phyloP scores from a whole-genome alignment of 805 yeast genomes.

The Candida ovalis region DNA sequence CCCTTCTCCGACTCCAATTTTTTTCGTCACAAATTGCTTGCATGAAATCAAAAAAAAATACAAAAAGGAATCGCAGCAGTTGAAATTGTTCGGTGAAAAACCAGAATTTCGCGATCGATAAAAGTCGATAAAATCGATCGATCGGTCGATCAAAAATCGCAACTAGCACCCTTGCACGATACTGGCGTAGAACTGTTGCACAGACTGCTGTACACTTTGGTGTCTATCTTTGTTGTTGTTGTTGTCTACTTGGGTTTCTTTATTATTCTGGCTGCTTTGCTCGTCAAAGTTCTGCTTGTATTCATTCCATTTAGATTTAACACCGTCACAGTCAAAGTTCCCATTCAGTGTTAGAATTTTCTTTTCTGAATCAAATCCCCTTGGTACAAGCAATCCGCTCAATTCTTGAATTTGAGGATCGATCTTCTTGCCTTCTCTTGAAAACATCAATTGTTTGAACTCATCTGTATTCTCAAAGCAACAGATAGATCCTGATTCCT shows the following conservation, averaged over 20 bases:
- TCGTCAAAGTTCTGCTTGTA: conserved; percentile 2
- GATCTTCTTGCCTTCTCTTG: not conserved
- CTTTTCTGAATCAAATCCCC: conserved; percentile 49
- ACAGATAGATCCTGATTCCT: not conserved
- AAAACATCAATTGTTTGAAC: not conserved
- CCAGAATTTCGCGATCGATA: too few relatives aligned
- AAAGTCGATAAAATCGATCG: too few relatives aligned
- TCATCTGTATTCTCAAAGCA: not conserved
- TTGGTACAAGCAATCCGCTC: conserved; percentile 35
- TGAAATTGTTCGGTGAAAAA: too few relatives aligned
- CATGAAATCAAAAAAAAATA: too few relatives aligned
- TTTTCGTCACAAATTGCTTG: too few relatives aligned
- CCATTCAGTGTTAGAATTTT: conserved; percentile 42
- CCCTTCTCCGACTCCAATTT: too few relatives aligned
- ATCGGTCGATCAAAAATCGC: not conserved
- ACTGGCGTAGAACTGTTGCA: not conserved
- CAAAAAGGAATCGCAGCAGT: too few relatives aligned
- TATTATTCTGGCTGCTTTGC: not conserved
- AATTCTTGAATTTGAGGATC: conserved; percentile 14
- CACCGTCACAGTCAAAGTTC: conserved; percentile 21
- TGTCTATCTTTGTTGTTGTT: not conserved
- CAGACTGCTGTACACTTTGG: not conserved
- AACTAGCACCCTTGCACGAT: not conserved
- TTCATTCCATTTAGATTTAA: not conserved
- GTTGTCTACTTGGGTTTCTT: not conserved